Evolutionary conservation across 345 rosid species (phyloP).

Genomic region (Ailanthus altissimus): DNA sequence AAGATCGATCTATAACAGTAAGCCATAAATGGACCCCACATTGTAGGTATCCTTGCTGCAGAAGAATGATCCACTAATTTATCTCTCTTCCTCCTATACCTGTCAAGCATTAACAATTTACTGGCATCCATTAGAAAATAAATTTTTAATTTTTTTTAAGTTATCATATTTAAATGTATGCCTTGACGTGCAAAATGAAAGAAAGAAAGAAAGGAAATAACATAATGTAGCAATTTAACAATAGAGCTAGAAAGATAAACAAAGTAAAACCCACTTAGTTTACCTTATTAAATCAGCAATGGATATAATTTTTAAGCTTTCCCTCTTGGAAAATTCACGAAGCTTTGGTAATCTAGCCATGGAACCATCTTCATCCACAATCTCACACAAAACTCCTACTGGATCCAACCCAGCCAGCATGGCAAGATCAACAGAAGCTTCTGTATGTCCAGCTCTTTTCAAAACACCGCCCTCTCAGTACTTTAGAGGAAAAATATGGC

Average conservation of each 20-base stretch:
- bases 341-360: constrained; percentile 96
- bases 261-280: neutral
- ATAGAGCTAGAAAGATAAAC: neutral
- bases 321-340: constrained; percentile 56
- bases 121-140: neutral
- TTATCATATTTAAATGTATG: no score
- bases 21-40: constrained; percentile 90
- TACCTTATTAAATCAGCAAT: constrained; percentile 91
- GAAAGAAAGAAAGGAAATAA: neutral
- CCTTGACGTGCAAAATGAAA: neutral
- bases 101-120: constrained; percentile 26
- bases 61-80: constrained; percentile 70
- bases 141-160: neutral
- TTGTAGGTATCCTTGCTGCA: constrained; percentile 77
- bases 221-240: neutral
- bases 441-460: constrained; percentile 97
- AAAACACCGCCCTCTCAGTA: constrained; percentile 90
- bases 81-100: constrained; percentile 86
- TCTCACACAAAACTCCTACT: constrained; percentile 76
- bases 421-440: constrained; percentile 90
- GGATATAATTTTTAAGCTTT: constrained; percentile 73
- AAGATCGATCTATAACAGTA: constrained; percentile 75
- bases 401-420: constrained; percentile 79
- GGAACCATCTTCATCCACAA: constrained; percentile 97
- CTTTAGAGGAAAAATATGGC: constrained; percentile 81